Evolutionary conservation across 2,329 filamentous ascomycete species (phyloP).

Genomic region (Hymenoscyphus linearis): DNA sequence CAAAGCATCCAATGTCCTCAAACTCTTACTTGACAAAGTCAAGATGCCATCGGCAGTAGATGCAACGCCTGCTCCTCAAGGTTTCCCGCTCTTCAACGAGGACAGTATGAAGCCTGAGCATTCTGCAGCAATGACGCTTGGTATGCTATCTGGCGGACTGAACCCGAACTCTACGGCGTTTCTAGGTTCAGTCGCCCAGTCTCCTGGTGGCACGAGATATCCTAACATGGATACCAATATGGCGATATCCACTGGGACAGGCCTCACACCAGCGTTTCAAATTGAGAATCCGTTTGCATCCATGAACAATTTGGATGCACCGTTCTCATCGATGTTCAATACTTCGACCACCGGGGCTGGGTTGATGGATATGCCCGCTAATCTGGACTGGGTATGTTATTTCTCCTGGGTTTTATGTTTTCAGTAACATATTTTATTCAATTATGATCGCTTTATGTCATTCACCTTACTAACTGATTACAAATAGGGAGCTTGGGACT

Average conservation of each 20-base stretch:
- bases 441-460: slow-evolving; percentile 1
- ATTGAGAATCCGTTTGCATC: slow-evolving; percentile 27
- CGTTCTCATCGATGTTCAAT: slow-evolving; percentile 48
- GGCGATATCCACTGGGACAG: slow-evolving; percentile 32
- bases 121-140: slow-evolving; percentile 64
- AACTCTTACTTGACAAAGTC: slow-evolving; percentile 78
- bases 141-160: slow-evolving; percentile 58
- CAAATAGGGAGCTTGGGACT: slow-evolving; percentile 60
- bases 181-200: slow-evolving; percentile 33
- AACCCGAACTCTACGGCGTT: slow-evolving; percentile 40
- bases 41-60: slow-evolving; percentile 40
- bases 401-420: neutral
- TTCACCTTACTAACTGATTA: slow-evolving; percentile 24
- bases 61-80: slow-evolving; percentile 22
- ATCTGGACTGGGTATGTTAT: slow-evolving; percentile 56
- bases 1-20: slow-evolving; percentile 77
- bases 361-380: slow-evolving; percentile 49
- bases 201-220: slow-evolving; percentile 26
- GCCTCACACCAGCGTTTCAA: slow-evolving; percentile 38
- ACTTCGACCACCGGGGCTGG: slow-evolving; percentile 35
- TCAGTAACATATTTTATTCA: neutral
- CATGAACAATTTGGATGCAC: slow-evolving; percentile 27
- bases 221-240: slow-evolving; percentile 28
- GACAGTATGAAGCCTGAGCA: slow-evolving; percentile 57
- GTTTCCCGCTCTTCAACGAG: slow-evolving; percentile 31